Conservation (phyloP, 768 basidiomycete species). For the Cubamyces sp. region DNA sequence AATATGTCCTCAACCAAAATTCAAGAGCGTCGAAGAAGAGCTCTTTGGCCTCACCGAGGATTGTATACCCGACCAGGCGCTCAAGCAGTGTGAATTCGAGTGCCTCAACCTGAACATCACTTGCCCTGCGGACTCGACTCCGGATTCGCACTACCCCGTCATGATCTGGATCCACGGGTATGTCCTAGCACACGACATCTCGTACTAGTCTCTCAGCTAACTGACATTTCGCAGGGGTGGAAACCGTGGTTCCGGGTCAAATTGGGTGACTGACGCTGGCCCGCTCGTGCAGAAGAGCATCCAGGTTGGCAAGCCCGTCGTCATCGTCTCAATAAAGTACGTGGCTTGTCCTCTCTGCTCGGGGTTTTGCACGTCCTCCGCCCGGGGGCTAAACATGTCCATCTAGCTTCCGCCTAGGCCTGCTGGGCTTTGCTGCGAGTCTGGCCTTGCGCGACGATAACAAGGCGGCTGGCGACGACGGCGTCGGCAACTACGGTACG, state of each 20-base stretch:
- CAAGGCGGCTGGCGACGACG: slow-evolving; percentile 62
- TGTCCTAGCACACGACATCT: slow-evolving; percentile 30
- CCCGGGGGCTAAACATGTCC: slow-evolving; percentile 18
- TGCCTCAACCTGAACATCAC: slow-evolving; percentile 83
- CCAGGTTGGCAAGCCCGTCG: slow-evolving; percentile 61
- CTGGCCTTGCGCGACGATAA: slow-evolving; percentile 71
- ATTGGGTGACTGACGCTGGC: slow-evolving; percentile 79
- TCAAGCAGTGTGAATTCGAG: slow-evolving; percentile 75
- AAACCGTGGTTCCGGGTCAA: slow-evolving; percentile 72
- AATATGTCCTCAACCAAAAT: slow-evolving; percentile 70
- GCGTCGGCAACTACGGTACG: slow-evolving; percentile 79
- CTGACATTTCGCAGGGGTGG: slow-evolving; percentile 54
- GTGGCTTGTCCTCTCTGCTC: slow-evolving; percentile 32
- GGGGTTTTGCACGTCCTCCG: slow-evolving; percentile 16
- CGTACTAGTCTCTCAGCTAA: slow-evolving; percentile 11
- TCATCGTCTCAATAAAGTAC: slow-evolving; percentile 78
- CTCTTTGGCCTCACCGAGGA: slow-evolving; percentile 61
- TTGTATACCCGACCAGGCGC: slow-evolving; percentile 54
- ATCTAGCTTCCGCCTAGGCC: slow-evolving; percentile 71
- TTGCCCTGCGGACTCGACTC: slow-evolving; percentile 60
- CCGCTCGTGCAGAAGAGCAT: slow-evolving; percentile 72
- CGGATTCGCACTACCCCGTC: slow-evolving; percentile 64
- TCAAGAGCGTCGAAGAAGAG: slow-evolving; percentile 57
- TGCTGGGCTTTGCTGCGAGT: slow-evolving; percentile 78
- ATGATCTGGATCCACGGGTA: slow-evolving; percentile 91